Evolutionary conservation across 2,329 filamentous ascomycete genomes (phyloP).

Genomic region (Colletotrichum spaethianum): DNA sequence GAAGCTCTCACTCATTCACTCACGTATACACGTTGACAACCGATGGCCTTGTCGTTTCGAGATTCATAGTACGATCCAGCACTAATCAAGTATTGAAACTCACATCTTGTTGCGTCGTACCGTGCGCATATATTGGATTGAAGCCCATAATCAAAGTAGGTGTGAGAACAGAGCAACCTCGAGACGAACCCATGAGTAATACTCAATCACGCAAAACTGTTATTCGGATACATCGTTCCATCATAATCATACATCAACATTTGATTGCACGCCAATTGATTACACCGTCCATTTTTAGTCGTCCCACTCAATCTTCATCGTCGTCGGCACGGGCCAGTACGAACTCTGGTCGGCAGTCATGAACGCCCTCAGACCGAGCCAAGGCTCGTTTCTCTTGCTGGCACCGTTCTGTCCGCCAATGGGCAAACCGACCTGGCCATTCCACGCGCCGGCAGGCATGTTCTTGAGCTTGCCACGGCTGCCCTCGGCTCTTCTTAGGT

Average conservation of each 20-base stretch:
- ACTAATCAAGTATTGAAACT: not conserved
- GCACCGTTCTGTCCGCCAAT: constrained; percentile 29
- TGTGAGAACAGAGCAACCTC: not conserved
- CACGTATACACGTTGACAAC: not conserved
- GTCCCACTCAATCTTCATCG: constrained; percentile 46
- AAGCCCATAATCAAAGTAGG: not conserved
- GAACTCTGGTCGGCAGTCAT: constrained; percentile 47
- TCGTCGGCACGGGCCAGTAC: constrained; percentile 44
- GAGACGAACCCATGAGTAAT: not conserved
- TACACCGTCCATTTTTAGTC: constrained; percentile 15
- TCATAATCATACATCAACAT: constrained; percentile 3
- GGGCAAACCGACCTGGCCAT: constrained; percentile 42
- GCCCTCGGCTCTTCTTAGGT: constrained; percentile 45
- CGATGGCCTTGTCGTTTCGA: not conserved
- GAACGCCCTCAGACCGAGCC: constrained; percentile 44
- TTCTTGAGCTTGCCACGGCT: constrained; percentile 45
- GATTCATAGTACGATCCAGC: not conserved
- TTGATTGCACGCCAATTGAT: not conserved
- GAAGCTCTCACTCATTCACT: not conserved
- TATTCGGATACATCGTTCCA: not conserved
- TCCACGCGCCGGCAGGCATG: constrained; percentile 42
- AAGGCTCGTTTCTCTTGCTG: constrained; percentile 27
- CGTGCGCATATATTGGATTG: not conserved
- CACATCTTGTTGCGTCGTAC: not conserved
- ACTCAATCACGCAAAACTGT: not conserved